phyloP scores from a whole-genome alignment of 2,329 filamentous ascomycete species.

The Fusarium sp. region DNA sequence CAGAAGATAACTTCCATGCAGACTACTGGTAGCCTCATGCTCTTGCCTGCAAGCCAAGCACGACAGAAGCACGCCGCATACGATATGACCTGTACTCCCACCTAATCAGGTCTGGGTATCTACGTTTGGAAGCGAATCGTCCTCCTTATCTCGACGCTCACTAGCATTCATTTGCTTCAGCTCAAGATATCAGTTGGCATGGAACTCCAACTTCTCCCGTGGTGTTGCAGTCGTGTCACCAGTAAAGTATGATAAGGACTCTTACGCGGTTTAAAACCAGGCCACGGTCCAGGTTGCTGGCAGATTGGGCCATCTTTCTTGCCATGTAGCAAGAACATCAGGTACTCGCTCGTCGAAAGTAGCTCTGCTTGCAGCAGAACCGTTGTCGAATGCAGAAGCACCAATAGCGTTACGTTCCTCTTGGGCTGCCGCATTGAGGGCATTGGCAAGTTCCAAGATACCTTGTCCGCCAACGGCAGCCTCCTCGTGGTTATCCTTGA shows the following conservation, averaged over 20 bases:
- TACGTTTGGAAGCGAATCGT: slow-evolving; percentile 18
- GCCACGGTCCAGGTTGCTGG: slow-evolving; percentile 94
- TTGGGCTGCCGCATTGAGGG: slow-evolving; percentile 81
- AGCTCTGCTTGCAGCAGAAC: slow-evolving; percentile 73
- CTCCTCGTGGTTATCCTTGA: slow-evolving; percentile 98
- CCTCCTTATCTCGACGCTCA: not conserved
- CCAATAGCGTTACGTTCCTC: slow-evolving; percentile 80
- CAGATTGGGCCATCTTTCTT: slow-evolving; percentile 92
- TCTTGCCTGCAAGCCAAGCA: too few relatives aligned
- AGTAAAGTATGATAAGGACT: not conserved
- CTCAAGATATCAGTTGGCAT: not conserved
- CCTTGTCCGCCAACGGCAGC: slow-evolving; percentile 89
- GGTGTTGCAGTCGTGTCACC: not conserved
- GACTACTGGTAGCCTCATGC: not conserved
- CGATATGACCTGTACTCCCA: not conserved
- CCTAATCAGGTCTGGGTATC: slow-evolving; percentile 5
- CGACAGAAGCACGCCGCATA: not conserved
- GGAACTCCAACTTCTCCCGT: not conserved
- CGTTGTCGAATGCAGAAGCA: slow-evolving; percentile 75
- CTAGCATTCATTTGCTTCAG: not conserved
- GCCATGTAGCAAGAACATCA: slow-evolving; percentile 91
- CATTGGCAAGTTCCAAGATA: slow-evolving; percentile 90
- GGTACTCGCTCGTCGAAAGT: slow-evolving; percentile 95
- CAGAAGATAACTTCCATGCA: not conserved
- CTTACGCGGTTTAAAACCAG: slow-evolving; percentile 76